Evolutionary conservation across 805 yeast species (phyloP).

Genomic region (Candida lessepsii): DNA sequence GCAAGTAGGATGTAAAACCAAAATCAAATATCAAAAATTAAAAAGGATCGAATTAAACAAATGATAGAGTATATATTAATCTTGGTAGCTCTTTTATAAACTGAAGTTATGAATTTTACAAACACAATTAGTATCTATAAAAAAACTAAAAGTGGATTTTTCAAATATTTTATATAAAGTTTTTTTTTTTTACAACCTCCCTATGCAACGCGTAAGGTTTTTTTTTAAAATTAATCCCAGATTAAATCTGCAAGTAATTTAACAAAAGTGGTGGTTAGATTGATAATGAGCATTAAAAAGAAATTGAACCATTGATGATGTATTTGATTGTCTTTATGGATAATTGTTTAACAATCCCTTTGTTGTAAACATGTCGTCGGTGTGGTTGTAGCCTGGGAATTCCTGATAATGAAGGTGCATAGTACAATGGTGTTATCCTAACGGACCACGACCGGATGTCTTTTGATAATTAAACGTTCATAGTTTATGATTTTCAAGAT

Average conservation of each 20-base stretch:
- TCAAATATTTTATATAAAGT: slow-evolving; percentile 4
- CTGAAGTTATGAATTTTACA: no score
- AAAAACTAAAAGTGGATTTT: neutral
- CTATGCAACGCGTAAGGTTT: slow-evolving; percentile 6
- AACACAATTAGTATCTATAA: neutral
- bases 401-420: slow-evolving; percentile 3
- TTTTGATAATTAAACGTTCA: no score
- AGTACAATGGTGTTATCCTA: no score
- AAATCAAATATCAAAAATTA: no score
- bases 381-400: slow-evolving; percentile 3
- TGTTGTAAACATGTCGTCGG: slow-evolving; percentile 3
- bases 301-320: no score
- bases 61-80: no score
- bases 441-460: no score
- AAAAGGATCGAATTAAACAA: no score
- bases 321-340: no score
- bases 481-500: no score
- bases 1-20: no score
- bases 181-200: slow-evolving; percentile 1
- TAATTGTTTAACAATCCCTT: neutral
- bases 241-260: slow-evolving; percentile 5
- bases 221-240: neutral
- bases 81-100: no score
- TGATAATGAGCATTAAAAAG: neutral
- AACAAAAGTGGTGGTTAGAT: neutral